Base-by-base conservation (phyloP, 805 yeast genomes). In the Huiozyma naganishii region DNA sequence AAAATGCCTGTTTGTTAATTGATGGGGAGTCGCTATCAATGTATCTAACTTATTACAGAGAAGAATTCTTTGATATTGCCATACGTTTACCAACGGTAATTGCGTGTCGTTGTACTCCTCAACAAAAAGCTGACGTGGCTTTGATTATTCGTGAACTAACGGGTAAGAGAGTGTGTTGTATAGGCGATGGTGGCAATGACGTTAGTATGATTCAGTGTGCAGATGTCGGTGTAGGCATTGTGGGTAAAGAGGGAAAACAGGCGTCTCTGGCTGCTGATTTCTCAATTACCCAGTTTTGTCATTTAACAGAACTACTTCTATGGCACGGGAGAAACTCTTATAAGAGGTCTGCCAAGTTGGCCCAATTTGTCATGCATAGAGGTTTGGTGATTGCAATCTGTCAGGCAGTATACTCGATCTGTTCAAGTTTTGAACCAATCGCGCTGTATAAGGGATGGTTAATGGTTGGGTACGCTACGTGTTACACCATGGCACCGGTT, bases 241-340 rank as follows among this genome's bases (percentile, higher is more conserved):
- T 92, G 17, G 99, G 99, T 33, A 92, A 92, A 62, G 99, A 92
- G 62, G 99, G 99, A 32, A 83, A 82, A 49, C 99, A 92, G 62
- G 98, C 98, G 0, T 87, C 96, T 0, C 69, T 92, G 42, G 95
- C 97, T 5, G 97, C 98, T 0, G 99, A 92, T 63, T 92, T 90
- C 65, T 86, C 96, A 12, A 79, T 92, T 41, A 81, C 87, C 30
- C 95, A 89, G 65, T 92, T 92, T 61, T 85, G 90, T 55, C 87
- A 85, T 59, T 66, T 92, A 48, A 83, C 95, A 36, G 86, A 87
- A 53, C 71, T 92, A 42, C 65, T 94, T 37, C 71, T 92, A 41
- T 92, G 98, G 99, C 99, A 92, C 62, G 99, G 99, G 7, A 76
- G 99, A 60, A 92, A 94, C 64, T 86, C 96, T 4, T 92, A 92